Base-by-base conservation (phyloP, 2,329 filamentous ascomycete species). In the Elsinoe batatas region DNA sequence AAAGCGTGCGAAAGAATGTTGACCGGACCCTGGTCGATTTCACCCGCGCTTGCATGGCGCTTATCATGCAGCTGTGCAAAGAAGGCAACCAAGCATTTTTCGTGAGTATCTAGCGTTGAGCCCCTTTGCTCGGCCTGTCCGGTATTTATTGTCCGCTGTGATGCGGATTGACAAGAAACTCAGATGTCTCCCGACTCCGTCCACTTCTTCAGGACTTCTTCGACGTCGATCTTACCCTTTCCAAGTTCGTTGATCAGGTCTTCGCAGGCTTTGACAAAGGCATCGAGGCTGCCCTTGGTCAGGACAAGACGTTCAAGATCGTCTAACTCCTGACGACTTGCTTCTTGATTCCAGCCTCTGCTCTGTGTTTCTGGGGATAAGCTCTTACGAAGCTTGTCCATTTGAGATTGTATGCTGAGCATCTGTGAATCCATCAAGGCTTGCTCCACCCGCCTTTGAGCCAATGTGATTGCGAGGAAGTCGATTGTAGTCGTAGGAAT, bases 391-490 rank as follows among this genome's bases (percentile, higher is more conserved):
- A 59, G 13, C 17, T 53, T 40, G 10, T 57, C 42, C 7, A 56
- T 6, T 36, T 58, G 54, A 26, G 47, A 43, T 20, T 44, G 54
- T 35, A 53, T 44, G 30, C n/a, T 20, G 37, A 32, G 22, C 32
- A 15, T 56, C 58, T 10, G 58, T 53, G n/a, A 18, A 32, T 32
- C 36, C 38, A 50, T 56, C 49, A 36, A 54, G 30, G 4, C 47
- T 42, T 18, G 35, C 26, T 57, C 43, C 37, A 58, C 49, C 20
- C 56, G 38, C 18, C 32, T 33, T 18, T 54, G 51, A 1, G 51
- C 56, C 12, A 53, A 18, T n/a, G 37, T 33, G 40, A 57, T 56
- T 3, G 57, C 56, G 7, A 59, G 47, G 17, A 59, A 26, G 13
- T 53, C 46, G 3, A 54, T 43, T 10, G 56, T 42, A 15, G 56